These are phyloP conservation scores for Bisporella sp. DNA, from an alignment of 2,329 filamentous ascomycete species.

Conservation along the genomic window DNA sequence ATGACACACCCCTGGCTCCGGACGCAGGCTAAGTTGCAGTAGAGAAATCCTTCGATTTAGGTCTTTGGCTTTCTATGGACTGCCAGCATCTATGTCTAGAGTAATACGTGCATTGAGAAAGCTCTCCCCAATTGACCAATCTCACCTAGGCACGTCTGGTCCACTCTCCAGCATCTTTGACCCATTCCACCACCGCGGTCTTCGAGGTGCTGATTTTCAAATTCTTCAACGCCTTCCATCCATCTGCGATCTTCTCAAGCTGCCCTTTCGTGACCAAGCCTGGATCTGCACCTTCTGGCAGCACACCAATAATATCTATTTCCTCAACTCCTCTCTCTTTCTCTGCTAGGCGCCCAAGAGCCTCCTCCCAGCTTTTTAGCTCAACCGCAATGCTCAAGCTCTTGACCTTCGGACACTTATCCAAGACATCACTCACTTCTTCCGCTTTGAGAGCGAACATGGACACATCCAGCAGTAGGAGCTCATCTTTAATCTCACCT, in stretches of 20 bases:
- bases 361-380: conserved; percentile 23
- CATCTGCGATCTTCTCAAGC: conserved; percentile 5
- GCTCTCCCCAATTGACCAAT: too few species aligned
- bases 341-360: conserved; percentile 8
- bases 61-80: too few species aligned
- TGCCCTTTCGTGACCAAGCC: conserved; percentile 5
- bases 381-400: conserved; percentile 32
- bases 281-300: conserved; percentile 11
- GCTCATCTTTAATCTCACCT: conserved; percentile 16
- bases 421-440: conserved; percentile 29
- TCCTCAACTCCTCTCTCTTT: conserved; percentile 13
- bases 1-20: too few species aligned
- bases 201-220: conserved; percentile 19
- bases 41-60: too few species aligned
- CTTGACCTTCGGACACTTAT: conserved; percentile 30
- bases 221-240: conserved; percentile 12
- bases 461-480: conserved; percentile 29
- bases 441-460: conserved; percentile 32
- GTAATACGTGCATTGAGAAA: too few species aligned
- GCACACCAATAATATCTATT: conserved; percentile 20
- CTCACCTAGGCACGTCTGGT: too few species aligned
- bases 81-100: too few species aligned
- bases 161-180: conserved; percentile 10
- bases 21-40: too few species aligned
- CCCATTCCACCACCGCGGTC: conserved; percentile 15